Percentiles rank a stretch among this genome's conserved stretches.
These are phyloP conservation scores for Pseudotulostoma volvatum DNA, from an alignment of 495 filamentous ascomycete species.

Conservation along the genomic window DNA sequence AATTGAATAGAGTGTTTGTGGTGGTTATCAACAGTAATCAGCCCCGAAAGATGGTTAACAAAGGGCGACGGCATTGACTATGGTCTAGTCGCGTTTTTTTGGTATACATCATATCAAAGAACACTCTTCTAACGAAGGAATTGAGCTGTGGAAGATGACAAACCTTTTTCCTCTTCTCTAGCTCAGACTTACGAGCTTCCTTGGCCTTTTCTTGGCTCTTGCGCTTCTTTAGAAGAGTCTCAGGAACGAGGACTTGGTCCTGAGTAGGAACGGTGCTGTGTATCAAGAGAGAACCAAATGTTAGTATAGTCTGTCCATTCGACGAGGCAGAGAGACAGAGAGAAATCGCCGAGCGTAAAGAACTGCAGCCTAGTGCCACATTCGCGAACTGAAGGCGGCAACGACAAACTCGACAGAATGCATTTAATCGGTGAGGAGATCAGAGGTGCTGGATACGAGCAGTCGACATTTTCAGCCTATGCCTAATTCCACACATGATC, in stretches of 20 bases:
- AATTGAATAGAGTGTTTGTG: constrained; percentile 11
- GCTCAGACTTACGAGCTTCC: constrained; percentile 65
- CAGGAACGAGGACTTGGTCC: constrained; percentile 87
- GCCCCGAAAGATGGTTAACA: constrained; percentile 99
- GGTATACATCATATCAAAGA: constrained; percentile 67
- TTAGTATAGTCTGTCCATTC: constrained; percentile 63
- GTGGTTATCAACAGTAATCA: constrained; percentile 38
- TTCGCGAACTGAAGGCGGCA: constrained; percentile 53
- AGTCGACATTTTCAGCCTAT: too few species aligned
- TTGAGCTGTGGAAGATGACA: constrained; percentile 18
- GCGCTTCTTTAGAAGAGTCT: constrained; percentile 99
- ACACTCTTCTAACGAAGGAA: constrained; percentile 15
- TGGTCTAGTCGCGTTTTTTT: constrained; percentile 71
- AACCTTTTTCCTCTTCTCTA: constrained; percentile 80
- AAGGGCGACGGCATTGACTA: constrained; percentile 87
- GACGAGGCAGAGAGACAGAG: constrained; percentile 37
- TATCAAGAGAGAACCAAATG: constrained; percentile 32
- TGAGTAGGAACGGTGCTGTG: constrained; percentile 69
- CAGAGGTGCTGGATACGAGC: too few species aligned
- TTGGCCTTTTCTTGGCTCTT: constrained; percentile 98
- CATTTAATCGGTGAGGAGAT: constrained; percentile 60
- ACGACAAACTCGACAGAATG: constrained; percentile 62
- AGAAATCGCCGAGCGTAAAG: constrained; percentile 70
- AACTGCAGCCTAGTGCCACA: constrained; percentile 80
- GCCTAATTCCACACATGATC: constrained; percentile 6